phyloP scores from a whole-genome alignment of 306 rosid species.

The Rosa rugosa region DNA sequence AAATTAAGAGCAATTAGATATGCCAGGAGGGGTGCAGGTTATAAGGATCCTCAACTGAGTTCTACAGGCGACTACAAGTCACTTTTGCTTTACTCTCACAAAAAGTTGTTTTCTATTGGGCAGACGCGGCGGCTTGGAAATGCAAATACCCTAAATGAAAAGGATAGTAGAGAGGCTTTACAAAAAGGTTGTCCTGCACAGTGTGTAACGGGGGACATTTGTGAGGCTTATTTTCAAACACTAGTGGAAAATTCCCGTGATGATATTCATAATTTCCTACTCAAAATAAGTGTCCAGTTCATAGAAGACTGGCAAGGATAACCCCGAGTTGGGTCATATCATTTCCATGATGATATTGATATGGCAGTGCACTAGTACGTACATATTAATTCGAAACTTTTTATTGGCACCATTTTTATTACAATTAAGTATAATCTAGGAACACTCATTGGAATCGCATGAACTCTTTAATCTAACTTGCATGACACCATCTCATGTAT shows the following conservation, averaged over 20 bases:
- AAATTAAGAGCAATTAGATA: background rate
- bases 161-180: background rate
- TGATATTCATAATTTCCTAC: background rate
- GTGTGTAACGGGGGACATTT: background rate
- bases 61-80: background rate
- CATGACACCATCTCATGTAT: background rate
- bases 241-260: background rate
- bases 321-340: background rate
- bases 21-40: background rate
- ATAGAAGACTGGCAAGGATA: background rate
- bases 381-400: background rate
- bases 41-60: background rate
- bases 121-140: conserved; percentile 30
- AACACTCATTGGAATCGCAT: background rate
- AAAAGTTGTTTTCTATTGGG: background rate
- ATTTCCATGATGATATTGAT: background rate
- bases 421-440: background rate
- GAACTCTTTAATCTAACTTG: background rate
- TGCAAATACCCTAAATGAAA: background rate
- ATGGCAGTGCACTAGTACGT: background rate
- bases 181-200: background rate
- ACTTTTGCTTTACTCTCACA: background rate
- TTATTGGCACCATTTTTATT: background rate
- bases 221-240: background rate
- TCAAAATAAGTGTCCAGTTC: background rate